These are phyloP conservation scores for Orbilia javanica DNA, from an alignment of 2,329 filamentous ascomycete genomes.

Conservation along the genomic window DNA sequence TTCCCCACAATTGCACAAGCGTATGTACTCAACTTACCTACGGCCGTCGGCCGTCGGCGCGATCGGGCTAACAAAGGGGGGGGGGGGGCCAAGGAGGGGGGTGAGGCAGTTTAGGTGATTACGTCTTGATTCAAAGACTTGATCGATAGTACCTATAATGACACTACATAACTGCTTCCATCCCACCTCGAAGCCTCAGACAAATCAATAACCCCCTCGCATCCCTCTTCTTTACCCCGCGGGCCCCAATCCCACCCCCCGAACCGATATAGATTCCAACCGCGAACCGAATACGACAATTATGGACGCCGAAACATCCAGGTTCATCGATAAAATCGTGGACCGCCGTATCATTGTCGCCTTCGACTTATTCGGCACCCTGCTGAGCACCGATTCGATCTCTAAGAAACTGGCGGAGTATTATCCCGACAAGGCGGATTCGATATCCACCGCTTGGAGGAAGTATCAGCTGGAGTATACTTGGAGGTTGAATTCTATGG, in stretches of 20 bases:
- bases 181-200: background rate
- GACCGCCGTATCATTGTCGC: slow-evolving; percentile 69
- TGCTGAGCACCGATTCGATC: slow-evolving; percentile 79
- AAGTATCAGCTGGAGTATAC: slow-evolving; percentile 82
- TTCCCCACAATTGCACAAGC: background rate
- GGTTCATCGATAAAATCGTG: slow-evolving; percentile 47
- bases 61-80: background rate
- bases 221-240: background rate
- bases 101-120: background rate
- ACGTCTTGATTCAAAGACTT: background rate
- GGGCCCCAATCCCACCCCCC: background rate
- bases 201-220: background rate
- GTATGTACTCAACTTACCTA: background rate
- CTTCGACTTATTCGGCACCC: slow-evolving; percentile 81
- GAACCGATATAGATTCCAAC: background rate
- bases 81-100: slow-evolving; percentile 8
- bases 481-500: slow-evolving; percentile 81
- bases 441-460: slow-evolving; percentile 74
- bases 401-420: slow-evolving; percentile 70
- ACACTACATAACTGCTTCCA: too few relatives aligned
- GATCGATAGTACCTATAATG: background rate
- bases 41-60: slow-evolving; percentile 14
- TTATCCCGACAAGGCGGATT: slow-evolving; percentile 70
- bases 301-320: slow-evolving; percentile 47
- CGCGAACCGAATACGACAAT: background rate